Evolutionary conservation across 176 grass and related monocot genomes (phyloP), one percentile per base, ranked within the genome.

Genomic region (Carex scoparia): DNA sequence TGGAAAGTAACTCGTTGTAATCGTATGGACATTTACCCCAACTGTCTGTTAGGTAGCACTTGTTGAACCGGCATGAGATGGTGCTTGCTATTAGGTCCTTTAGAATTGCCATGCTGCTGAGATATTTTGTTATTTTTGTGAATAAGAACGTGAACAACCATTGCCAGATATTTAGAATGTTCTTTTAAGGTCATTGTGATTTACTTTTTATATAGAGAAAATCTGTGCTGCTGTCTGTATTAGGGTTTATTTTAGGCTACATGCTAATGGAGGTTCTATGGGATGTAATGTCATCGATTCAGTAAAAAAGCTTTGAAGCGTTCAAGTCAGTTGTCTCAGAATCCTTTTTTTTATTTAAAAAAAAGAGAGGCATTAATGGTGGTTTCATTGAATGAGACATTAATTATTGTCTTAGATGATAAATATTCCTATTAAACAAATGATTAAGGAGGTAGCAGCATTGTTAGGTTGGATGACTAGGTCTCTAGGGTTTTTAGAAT

Each of bases 381-480:
- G 7, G 7, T 48, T 48, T 48, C 7, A 48, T 48, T 48, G 48
- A 51, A 9, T 51, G 48, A 10, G 10, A 51, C 10, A 51, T 51
- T 11, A 51, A 51, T n/a, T 28, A 18, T 62, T 62, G 18, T 63
- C 61, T 30, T 63, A 28, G 61, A 63, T 27, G 7, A 10, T 63
- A 10, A 63, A 63, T 7, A 10, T 19, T 10, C n/a, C 7, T 23
- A 63, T n/a, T 11, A 30, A 4, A 16, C 6, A 35, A 79, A 15
- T 33, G 49, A 78, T 30, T 35, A 79, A 33, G 74, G 18, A 35
- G 53, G 74, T 79, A 30, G 27, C 30, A 58, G 28, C 35, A 6
- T 35, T 79, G 74, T 79, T 79, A 53, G 71, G 30, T 58, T 79
- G 74, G 74, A 58, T 53, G 53, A 79, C 53, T n/a, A 79, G 27